Evolutionary conservation across 805 yeast genomes (phyloP).

Genomic region (Starmerella roubikii): DNA sequence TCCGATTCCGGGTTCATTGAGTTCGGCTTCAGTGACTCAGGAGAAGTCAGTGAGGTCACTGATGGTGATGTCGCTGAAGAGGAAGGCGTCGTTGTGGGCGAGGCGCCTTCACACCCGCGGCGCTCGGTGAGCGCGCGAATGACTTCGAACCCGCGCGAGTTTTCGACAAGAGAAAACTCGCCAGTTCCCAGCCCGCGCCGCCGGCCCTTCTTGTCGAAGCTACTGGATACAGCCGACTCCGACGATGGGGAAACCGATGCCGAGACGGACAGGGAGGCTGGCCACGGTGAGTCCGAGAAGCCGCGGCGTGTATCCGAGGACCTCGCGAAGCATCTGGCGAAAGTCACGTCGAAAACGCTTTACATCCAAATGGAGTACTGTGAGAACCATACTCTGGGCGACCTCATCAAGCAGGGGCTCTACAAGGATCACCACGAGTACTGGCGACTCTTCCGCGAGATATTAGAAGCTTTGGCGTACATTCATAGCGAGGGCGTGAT

Average conservation of each 20-base stretch:
- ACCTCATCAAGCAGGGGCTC: slow-evolving; percentile 66
- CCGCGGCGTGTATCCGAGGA: background rate
- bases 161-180: background rate
- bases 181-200: background rate
- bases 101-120: too few species aligned
- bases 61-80: background rate
- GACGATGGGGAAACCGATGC: background rate
- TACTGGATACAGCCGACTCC: background rate
- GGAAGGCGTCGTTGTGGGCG: background rate
- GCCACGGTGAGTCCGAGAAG: too few species aligned
- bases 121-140: too few species aligned
- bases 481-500: slow-evolving; percentile 90
- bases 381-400: slow-evolving; percentile 79
- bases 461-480: slow-evolving; percentile 77
- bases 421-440: slow-evolving; percentile 62
- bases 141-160: background rate
- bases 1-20: slow-evolving; percentile 23
- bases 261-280: background rate
- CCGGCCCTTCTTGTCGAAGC: background rate
- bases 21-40: slow-evolving; percentile 20
- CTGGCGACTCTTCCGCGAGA: slow-evolving; percentile 80
- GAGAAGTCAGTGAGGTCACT: background rate
- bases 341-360: slow-evolving; percentile 39
- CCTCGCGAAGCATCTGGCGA: slow-evolving; percentile 2
- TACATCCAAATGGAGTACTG: slow-evolving; percentile 98